A percentile compares a stretch with the other conserved stretches of the same genome.
phyloP scores from a whole-genome alignment of 1,284 basidiomycete species.

The Moesziomyces globuligerus region DNA sequence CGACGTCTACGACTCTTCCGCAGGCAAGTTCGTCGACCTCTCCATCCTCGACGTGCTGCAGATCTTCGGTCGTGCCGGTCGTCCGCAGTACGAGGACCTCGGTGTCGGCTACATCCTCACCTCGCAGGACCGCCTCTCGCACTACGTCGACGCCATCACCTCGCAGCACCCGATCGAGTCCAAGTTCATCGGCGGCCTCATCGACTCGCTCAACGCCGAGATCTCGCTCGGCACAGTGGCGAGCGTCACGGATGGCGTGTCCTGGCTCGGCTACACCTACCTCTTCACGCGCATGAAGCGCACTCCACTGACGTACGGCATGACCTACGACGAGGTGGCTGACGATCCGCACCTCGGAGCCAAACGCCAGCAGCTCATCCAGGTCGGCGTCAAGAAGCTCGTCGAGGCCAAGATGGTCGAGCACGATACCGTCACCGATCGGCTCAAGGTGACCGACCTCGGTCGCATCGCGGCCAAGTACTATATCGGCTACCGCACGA shows the following conservation, averaged over 20 bases:
- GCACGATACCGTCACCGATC: conserved; percentile 75
- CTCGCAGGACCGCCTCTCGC: conserved; percentile 87
- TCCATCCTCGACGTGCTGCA: conserved; percentile 94
- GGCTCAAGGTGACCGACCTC: conserved; percentile 82
- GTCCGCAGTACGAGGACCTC: conserved; percentile 92
- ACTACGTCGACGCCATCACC: conserved; percentile 89
- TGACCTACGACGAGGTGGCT: conserved; percentile 77
- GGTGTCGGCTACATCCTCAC: conserved; percentile 98
- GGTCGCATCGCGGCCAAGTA: conserved; percentile 96
- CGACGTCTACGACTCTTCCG: conserved; percentile 77
- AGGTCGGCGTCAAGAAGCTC: conserved; percentile 77
- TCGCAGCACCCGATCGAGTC: conserved; percentile 96
- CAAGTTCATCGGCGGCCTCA: conserved; percentile 82
- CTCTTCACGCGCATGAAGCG: conserved; percentile 94
- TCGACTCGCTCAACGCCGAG: conserved; percentile 94
- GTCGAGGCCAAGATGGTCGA: conserved; percentile 84
- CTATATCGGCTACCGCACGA: conserved; percentile 87
- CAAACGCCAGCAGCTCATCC: conserved; percentile 80
- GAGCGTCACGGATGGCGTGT: conserved; percentile 84
- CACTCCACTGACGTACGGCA: conserved; percentile 89
- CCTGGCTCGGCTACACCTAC: conserved; percentile 98
- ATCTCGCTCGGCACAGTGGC: conserved; percentile 93
- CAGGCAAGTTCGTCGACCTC: conserved; percentile 81
- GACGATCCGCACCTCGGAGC: conserved; percentile 83
- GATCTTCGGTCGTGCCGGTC: conserved; percentile 96